A percentile compares a stretch with the other conserved stretches of the same genome.
These are phyloP conservation scores for Chlamydomonas incerta DNA, from an alignment of 139 green algal species.

Conservation along the genomic window DNA sequence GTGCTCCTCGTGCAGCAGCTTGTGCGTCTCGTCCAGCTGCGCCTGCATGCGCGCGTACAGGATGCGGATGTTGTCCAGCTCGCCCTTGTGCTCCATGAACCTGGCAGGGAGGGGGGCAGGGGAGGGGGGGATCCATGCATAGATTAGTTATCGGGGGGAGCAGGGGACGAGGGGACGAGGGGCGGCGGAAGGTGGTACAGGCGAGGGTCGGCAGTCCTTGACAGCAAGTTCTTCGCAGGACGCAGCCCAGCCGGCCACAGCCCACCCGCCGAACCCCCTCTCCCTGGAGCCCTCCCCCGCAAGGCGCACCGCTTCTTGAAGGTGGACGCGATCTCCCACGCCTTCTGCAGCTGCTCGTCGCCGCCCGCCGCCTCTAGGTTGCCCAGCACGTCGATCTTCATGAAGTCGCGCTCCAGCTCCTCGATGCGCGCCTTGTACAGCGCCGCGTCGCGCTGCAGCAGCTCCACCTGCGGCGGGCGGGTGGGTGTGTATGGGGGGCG, in stretches of 20 bases:
- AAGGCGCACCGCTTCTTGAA: constrained; percentile 68
- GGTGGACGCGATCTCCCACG: constrained; percentile 65
- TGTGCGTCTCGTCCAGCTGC: constrained; percentile 68
- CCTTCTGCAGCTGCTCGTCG: constrained; percentile 67
- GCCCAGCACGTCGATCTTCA: constrained; percentile 53
- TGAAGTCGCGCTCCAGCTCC: constrained; percentile 65
- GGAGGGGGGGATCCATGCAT: too few species aligned
- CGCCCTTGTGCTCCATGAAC: constrained; percentile 70
- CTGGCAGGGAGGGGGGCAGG: too few species aligned
- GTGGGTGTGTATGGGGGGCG: not conserved
- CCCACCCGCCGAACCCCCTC: too few species aligned
- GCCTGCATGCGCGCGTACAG: constrained; percentile 63
- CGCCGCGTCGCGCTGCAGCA: constrained; percentile 55
- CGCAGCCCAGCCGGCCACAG: too few species aligned
- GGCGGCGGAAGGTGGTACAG: too few species aligned
- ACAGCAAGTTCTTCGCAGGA: too few species aligned
- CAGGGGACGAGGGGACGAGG: too few species aligned
- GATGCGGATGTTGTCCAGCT: constrained; percentile 64
- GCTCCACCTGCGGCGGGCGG: constrained; percentile 32
- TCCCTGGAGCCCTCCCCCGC: too few species aligned
- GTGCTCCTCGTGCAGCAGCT: constrained; percentile 65
- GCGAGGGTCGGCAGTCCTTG: too few species aligned
- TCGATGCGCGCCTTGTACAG: constrained; percentile 57
- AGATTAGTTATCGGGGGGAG: too few species aligned
- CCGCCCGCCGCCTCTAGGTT: constrained; percentile 24